phyloP scores from a whole-genome alignment of 2,329 filamentous ascomycete genomes.

The Botrytis elliptica region DNA sequence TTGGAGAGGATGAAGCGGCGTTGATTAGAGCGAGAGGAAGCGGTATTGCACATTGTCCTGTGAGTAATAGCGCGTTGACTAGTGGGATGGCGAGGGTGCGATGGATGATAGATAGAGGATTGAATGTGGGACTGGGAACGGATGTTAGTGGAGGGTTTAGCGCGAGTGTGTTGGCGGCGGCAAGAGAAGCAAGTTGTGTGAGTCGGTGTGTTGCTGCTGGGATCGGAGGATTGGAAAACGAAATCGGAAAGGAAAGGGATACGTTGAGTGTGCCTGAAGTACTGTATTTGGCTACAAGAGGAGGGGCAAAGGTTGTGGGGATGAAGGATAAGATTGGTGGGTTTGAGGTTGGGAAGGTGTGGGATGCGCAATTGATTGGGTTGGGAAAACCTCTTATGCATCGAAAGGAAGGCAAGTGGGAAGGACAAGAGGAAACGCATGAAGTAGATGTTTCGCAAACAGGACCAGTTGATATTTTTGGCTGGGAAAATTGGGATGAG shows the following conservation, averaged over 20 bases:
- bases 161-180: slow-evolving; percentile 77
- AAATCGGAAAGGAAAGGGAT: slow-evolving; percentile 49
- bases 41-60: slow-evolving; percentile 83
- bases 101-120: slow-evolving; percentile 68
- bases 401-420: not conserved
- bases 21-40: slow-evolving; percentile 60
- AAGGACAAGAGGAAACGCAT: slow-evolving; percentile 28
- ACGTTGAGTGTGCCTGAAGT: slow-evolving; percentile 85
- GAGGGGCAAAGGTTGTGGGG: slow-evolving; percentile 79
- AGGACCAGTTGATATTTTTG: slow-evolving; percentile 83
- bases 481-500: slow-evolving; percentile 86
- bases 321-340: slow-evolving; percentile 69
- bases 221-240: slow-evolving; percentile 51
- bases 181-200: slow-evolving; percentile 75
- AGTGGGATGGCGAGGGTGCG: slow-evolving; percentile 77
- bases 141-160: slow-evolving; percentile 89
- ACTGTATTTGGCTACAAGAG: slow-evolving; percentile 81
- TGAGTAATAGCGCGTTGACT: slow-evolving; percentile 79
- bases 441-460: slow-evolving; percentile 41
- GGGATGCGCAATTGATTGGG: slow-evolving; percentile 82
- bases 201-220: slow-evolving; percentile 62
- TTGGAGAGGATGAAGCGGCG: slow-evolving; percentile 57
- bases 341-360: slow-evolving; percentile 84
- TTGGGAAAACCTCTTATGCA: slow-evolving; percentile 43
- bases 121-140: slow-evolving; percentile 83